Evolutionary conservation across 148 eudicot genomes (phyloP), one percentile per base, ranked within the genome.

Genomic region (Amaranthus hypochondriacus): DNA sequence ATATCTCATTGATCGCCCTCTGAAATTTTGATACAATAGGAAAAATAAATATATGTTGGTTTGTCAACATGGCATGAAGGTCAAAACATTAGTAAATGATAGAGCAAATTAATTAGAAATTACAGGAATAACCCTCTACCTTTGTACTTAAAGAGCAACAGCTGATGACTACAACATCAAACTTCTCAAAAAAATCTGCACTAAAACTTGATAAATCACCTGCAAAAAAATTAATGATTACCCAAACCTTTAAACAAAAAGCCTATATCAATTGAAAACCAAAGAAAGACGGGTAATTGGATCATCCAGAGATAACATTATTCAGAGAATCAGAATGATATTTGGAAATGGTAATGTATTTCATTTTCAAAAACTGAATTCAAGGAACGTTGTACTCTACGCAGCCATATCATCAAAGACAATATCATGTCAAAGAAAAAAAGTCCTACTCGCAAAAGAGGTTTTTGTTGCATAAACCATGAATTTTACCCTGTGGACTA

Each of bases 141-240:
- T 92, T 95, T 61, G 87, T 80, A 53, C 84, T 77, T 65, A 81
- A 82, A 48, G 94, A 92, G 82, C 89, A 90, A 80, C 84, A 75
- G 78, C 96, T 86, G 75, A 92, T 83, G 50, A 92, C 89, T 9
- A 95, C 87, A 69, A 86, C 86, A 86, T 95, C 96, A 71, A 92
- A 95, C 87, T 92, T 90, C 66, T 84, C 83, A 62, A 78, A 89
- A 79, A 88, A 95, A 9, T 90, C 91, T 28, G 72, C 83, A 49
- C 75, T 80, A 62, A 86, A 84, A 79, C 76, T 80, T 28, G 92
- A 84, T 51, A 90, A 61, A 70, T 92, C 91, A 72, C 97, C 99
- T 95, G 87, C 63, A 87, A 67, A 43, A 70, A 72, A 49, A 43
- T 11, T 11, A 9, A 9, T 6, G 7, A 57, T 42, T 54, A 7